phyloP scores from a whole-genome alignment of 202 grass and related monocot species.

The Cymbopogon flexuosus region DNA sequence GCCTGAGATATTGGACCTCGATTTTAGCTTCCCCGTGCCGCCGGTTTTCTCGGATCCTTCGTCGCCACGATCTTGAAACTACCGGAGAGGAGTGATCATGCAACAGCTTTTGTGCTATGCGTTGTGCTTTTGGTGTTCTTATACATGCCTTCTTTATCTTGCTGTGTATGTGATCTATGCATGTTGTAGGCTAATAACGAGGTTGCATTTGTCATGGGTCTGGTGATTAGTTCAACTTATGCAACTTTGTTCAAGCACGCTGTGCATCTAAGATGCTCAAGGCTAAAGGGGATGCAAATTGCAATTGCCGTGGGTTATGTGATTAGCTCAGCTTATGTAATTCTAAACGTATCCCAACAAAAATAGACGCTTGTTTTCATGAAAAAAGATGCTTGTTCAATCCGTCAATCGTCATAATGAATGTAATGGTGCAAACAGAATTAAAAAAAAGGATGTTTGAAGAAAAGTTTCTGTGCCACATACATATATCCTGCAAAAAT shows the following conservation, averaged over 20 bases:
- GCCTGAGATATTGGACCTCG: conserved; percentile 34
- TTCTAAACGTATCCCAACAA: background rate
- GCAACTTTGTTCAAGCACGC: background rate
- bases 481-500: too few relatives aligned
- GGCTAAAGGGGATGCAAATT: background rate
- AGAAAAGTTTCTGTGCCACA: too few relatives aligned
- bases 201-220: background rate
- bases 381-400: too few relatives aligned
- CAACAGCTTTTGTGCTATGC: background rate
- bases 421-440: too few relatives aligned
- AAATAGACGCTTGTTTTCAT: background rate
- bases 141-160: background rate
- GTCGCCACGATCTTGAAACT: conserved; percentile 6
- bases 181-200: background rate
- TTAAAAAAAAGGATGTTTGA: too few relatives aligned
- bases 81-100: background rate
- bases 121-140: background rate
- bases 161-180: background rate
- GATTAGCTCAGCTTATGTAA: background rate
- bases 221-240: background rate
- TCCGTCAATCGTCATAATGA: too few relatives aligned
- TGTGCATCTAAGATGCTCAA: background rate
- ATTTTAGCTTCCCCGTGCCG: conserved; percentile 44
- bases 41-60: conserved; percentile 27
- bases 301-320: background rate